Evolutionary conservation across 1,284 basidiomycete species (phyloP), one percentile per base, ranked within the genome.

Genomic region (Cronartium ribicola): DNA sequence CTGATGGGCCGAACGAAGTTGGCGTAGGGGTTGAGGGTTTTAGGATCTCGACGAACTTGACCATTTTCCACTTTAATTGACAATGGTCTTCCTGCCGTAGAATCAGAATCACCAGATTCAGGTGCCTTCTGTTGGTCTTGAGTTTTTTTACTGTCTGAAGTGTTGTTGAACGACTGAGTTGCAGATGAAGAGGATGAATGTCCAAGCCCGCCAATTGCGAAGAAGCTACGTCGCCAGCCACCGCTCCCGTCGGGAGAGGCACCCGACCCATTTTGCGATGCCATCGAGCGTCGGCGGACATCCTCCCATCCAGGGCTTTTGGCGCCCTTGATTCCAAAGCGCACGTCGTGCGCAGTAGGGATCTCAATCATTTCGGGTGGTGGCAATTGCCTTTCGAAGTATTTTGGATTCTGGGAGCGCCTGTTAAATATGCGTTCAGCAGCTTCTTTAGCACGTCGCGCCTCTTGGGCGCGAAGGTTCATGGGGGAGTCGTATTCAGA

Each of bases 281-380:
- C 17, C 70, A 22, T 7, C 41, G 64, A 48, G 37, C 59, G 72
- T 22, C 72, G 41, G 37, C 64, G 71, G 39, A 73, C 71, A 41
- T 73, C 71, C 11, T 36, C 60, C 71, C 71, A 73, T 10, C 66
- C 72, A 5, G n/a, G 43, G 41, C 72, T 74, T 43, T 74, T 74
- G 5, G 72, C 65, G 40, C 66, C 65, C 43, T 74, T 74, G 8
- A 74, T 74, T 74, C 72, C 72, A 67, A 74, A 74, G 13, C 72
- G 41, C 36, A 74, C 66, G 63, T 74, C 72, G 51, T 67, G 63
- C 37, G 72, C 72, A 17, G 72, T 74, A 43, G 72, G 72, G 11
- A 74, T 57, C 48, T 74, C 72, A 63, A 74, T 67, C 22, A 66
- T 59, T 57, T 62, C 72, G 8, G 72, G 72, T 11, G 72, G 72